Base-by-base conservation (phyloP, 768 basidiomycete species). In the Pulveroboletus frians region DNA sequence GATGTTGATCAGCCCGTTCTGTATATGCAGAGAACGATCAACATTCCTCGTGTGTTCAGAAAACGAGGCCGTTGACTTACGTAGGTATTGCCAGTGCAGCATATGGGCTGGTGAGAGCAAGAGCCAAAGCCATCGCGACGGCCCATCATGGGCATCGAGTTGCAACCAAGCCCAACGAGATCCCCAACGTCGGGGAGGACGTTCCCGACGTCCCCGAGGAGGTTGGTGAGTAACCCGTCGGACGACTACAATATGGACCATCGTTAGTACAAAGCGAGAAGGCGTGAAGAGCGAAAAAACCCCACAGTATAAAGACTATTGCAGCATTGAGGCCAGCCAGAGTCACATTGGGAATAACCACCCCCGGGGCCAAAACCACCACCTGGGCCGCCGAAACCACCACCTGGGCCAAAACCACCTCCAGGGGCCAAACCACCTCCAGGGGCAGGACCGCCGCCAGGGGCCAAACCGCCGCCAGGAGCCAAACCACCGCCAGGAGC, bases 311-410 rank as follows among this genome's bases (percentile, higher is more conserved):
- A 27, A 17, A 43, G 41, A 4, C 2, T 40, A 13, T 8, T 8
- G 36, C 59, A 60, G 38, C 59, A 60, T 8, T 48, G 41, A 0
- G 40, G 10, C 0, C 21, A 1, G 0, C 59, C 59, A 1, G 52
- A 58, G 35, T 39, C n/a, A 14, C 59, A 60, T 13, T 8, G 17
- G 40, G n/a, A 31, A 18, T n/a, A n/a, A n/a, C n/a, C n/a, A n/a
- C n/a, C n/a, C n/a, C n/a, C n/a, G n/a, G n/a, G n/a, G n/a, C n/a
- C n/a, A n/a, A n/a, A n/a, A n/a, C n/a, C n/a, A n/a, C n/a, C n/a
- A n/a, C n/a, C n/a, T n/a, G n/a, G n/a, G n/a, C n/a, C n/a, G n/a
- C n/a, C n/a, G n/a, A n/a, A n/a, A n/a, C n/a, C n/a, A n/a, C n/a
- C n/a, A n/a, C n/a, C n/a, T n/a, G n/a, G n/a, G n/a, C n/a, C n/a